These are phyloP conservation scores for Penicillium turbatum DNA, from an alignment of 495 filamentous ascomycete species.

Conservation along the genomic window DNA sequence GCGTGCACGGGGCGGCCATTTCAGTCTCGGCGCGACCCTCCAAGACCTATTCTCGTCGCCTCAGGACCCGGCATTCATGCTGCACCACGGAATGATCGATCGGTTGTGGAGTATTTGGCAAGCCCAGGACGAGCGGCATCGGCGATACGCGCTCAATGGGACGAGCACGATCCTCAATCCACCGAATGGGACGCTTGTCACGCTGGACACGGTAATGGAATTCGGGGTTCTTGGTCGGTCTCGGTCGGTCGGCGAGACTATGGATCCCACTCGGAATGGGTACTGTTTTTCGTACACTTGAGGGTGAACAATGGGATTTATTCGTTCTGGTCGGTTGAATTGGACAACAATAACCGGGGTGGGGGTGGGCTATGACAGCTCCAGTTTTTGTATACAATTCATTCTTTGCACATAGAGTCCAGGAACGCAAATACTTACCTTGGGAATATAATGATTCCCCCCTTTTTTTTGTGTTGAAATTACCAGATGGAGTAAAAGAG, in stretches of 20 bases:
- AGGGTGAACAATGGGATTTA: not conserved
- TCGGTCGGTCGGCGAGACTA: constrained; percentile 23
- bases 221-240: constrained; percentile 26
- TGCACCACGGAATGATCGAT: constrained; percentile 56
- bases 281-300: constrained; percentile 25
- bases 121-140: constrained; percentile 11
- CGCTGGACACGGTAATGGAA: constrained; percentile 24
- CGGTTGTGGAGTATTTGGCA: constrained; percentile 59
- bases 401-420: not conserved
- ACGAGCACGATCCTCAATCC: constrained; percentile 24
- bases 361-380: not conserved
- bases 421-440: not conserved
- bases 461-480: not conserved
- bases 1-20: constrained; percentile 28
- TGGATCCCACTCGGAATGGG: constrained; percentile 15
- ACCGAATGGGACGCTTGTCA: constrained; percentile 18
- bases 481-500: constrained; percentile 1
- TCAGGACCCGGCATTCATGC: constrained; percentile 53
- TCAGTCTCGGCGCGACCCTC: constrained; percentile 22
- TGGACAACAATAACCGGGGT: not conserved
- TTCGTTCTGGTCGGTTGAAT: not conserved
- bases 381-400: not conserved
- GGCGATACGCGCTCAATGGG: constrained; percentile 26
- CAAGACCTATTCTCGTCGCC: constrained; percentile 30
- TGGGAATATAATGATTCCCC: not conserved